phyloP scores from a whole-genome alignment of 495 filamentous ascomycete species.

The Talaromyces borbonicus region DNA sequence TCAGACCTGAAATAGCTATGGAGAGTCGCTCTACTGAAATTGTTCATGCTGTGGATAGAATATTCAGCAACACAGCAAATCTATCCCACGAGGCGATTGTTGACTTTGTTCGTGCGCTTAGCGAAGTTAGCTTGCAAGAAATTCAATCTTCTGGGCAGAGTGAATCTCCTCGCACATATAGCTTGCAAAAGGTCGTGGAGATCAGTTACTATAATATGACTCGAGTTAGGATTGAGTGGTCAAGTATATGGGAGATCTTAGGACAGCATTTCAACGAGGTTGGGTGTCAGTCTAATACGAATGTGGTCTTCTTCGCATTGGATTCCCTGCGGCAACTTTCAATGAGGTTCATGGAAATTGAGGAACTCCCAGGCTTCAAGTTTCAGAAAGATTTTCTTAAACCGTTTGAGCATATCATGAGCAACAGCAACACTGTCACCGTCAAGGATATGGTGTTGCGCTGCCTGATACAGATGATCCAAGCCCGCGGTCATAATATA shows the following conservation, averaged over 20 bases:
- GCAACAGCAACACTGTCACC: constrained; percentile 75
- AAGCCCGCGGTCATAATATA: constrained; percentile 90
- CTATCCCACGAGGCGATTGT: constrained; percentile 92
- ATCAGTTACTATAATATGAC: constrained; percentile 99
- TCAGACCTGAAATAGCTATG: constrained; percentile 77
- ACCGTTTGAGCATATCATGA: constrained; percentile 95
- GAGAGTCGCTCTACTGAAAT: constrained; percentile 89
- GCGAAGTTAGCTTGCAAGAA: constrained; percentile 97
- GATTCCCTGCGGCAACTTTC: constrained; percentile 91
- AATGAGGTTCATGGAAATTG: constrained; percentile 98
- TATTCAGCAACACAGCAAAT: constrained; percentile 92
- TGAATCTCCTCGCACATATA: constrained; percentile 90
- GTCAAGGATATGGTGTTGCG: constrained; percentile 97
- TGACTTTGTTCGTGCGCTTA: constrained; percentile 88
- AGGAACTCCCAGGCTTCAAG: constrained; percentile 95
- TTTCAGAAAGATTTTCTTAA: constrained; percentile 99
- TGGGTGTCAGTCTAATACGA: constrained; percentile 89
- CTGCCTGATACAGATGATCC: constrained; percentile 99
- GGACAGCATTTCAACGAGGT: constrained; percentile 97
- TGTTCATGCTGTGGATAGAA: constrained; percentile 82
- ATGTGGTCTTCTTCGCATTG: constrained; percentile 92
- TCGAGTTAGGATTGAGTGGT: constrained; percentile 96
- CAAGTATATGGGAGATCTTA: constrained; percentile 89
- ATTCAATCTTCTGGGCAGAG: constrained; percentile 94
- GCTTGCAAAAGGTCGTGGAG: constrained; percentile 94